A percentile compares a stretch with the other conserved stretches of the same genome.
These are phyloP conservation scores for Brasilioporus rufonigricans DNA, from an alignment of 768 basidiomycete genomes.

Conservation along the genomic window DNA sequence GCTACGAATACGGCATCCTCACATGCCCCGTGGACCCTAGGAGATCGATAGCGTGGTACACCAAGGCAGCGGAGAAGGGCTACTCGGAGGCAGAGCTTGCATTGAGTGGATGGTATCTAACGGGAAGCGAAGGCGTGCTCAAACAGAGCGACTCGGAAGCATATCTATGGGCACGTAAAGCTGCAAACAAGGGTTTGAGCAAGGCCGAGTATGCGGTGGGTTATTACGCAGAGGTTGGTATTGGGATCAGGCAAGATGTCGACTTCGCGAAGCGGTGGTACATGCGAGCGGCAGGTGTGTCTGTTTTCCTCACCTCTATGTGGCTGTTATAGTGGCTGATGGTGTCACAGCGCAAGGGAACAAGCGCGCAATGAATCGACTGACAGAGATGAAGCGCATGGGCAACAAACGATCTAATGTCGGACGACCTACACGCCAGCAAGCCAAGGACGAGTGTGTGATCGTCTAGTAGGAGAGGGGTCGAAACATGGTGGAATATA, in stretches of 20 bases:
- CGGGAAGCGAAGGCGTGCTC: constrained; percentile 90
- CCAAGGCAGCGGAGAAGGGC: constrained; percentile 96
- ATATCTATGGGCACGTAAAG: constrained; percentile 96
- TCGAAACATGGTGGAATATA: constrained; percentile 8
- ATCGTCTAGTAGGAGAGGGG: constrained; percentile 52
- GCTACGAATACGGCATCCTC: constrained; percentile 89
- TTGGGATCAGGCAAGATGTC: constrained; percentile 93
- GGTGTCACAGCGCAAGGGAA: constrained; percentile 85
- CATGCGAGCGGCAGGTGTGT: constrained; percentile 95
- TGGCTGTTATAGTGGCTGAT: constrained; percentile 1
- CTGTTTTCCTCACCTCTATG: background rate
- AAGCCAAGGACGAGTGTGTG: constrained; percentile 93
- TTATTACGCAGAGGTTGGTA: constrained; percentile 97
- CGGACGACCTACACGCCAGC: constrained; percentile 85
- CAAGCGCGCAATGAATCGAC: constrained; percentile 91
- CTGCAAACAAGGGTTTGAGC: constrained; percentile 93
- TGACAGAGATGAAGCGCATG: constrained; percentile 93
- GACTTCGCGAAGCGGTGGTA: constrained; percentile 99
- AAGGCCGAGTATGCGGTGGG: constrained; percentile 99
- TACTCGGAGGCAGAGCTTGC: constrained; percentile 94
- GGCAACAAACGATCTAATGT: constrained; percentile 76
- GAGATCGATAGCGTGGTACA: constrained; percentile 97
- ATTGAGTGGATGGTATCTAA: constrained; percentile 97
- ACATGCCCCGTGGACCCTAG: constrained; percentile 91
- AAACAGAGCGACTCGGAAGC: constrained; percentile 99